Base-by-base conservation (phyloP, 108 stramenopile species). In the Aurantiochytrium sp. region DNA sequence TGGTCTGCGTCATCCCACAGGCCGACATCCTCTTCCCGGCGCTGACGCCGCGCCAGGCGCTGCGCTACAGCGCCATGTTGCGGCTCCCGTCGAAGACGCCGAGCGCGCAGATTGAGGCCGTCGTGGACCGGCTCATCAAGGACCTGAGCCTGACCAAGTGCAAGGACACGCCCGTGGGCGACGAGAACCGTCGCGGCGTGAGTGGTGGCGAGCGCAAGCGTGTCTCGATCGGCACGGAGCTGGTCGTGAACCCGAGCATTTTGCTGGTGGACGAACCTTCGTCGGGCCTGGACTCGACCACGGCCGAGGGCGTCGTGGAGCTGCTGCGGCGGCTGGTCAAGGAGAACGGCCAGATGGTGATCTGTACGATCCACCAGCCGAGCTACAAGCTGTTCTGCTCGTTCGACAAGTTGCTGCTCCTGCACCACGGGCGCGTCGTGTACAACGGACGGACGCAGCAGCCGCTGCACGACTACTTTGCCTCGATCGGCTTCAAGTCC, bases 341-440 rank as follows among this genome's bases (percentile, higher is more conserved):
- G 12, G 88, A 93, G 32, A 91, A 90, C 52, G 93, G 93, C 10
- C 87, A 93, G 31, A 92, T 92, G 39, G 93, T 96, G 39, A 92
- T 94, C 55, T 94, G 94, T 37, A 96, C 96, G 10, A 95, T 96
- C 68, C 96, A 96, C 85, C 96, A 96, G 90, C 96, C 96, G 34
- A 95, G 94, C 27, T 87, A 93, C 31, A 93, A 94, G 19, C 93
- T 96, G 52, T 95, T 96, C 87, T 93, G 90, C 59, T 90, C 89
- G 3, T 96, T 96, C 89, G 95, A 96, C 86, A 86, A 81, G 36
- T 90, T 97, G 52, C 93, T 97, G 21, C 85, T 97, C 4, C 90
- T 97, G 36, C 94, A 95, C 86, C 89, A 92, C 37, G 96, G 96
- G 39, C 95, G 96, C 2, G 93, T 92, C 37, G 94, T 95, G 10